phyloP scores from a whole-genome alignment of 176 grass and related monocot species.

The Alloteropsis semialata region DNA sequence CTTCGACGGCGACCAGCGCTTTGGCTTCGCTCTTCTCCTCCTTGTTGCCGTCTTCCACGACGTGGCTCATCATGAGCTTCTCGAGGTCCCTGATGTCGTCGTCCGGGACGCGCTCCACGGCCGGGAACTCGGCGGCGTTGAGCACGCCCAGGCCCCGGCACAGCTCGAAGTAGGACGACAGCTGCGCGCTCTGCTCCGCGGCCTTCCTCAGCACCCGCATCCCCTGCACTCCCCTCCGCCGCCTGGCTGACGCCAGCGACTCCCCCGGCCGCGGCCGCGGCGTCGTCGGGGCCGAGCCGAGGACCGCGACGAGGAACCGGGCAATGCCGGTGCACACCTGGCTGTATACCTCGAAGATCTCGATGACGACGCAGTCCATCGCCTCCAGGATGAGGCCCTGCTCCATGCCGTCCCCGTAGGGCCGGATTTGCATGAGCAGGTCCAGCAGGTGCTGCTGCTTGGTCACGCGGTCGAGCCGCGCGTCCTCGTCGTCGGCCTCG shows the following conservation, averaged over 20 bases:
- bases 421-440: conserved; percentile 79
- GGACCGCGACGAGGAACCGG: conserved; percentile 56
- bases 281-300: conserved; percentile 37
- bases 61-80: conserved; percentile 58
- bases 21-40: conserved; percentile 1
- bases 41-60: conserved; percentile 20
- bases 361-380: conserved; percentile 84
- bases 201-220: conserved; percentile 67
- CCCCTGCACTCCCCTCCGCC: conserved; percentile 42
- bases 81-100: conserved; percentile 79
- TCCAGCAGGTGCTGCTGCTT: conserved; percentile 71
- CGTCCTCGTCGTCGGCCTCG: conserved; percentile 22
- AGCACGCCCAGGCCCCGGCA: conserved; percentile 60
- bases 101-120: conserved; percentile 68
- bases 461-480: conserved; percentile 45
- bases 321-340: conserved; percentile 78
- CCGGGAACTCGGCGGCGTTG: conserved; percentile 62
- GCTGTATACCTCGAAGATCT: conserved; percentile 96
- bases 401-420: conserved; percentile 77
- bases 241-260: conserved; percentile 23
- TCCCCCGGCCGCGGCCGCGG: neutral
- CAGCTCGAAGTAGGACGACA: conserved; percentile 77
- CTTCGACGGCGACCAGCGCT: conserved; percentile 7
- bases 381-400: conserved; percentile 67
- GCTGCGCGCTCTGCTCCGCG: conserved; percentile 49